Evolutionary conservation across 2,329 filamentous ascomycete genomes (phyloP).

Genomic region (Sporothrix curviconia): DNA sequence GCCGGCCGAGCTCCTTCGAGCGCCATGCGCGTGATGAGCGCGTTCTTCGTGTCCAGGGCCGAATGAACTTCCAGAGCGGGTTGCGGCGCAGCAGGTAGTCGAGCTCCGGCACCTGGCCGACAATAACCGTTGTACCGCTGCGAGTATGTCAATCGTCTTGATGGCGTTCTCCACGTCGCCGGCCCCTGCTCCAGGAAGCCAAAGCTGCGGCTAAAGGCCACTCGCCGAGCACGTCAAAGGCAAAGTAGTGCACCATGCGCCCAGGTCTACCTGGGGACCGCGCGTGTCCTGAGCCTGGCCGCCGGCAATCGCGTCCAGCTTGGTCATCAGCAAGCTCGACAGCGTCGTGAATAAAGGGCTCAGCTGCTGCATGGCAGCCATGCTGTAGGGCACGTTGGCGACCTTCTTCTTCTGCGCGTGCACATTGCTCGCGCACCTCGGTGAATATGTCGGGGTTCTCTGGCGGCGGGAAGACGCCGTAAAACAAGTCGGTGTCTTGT

Average conservation of each 20-base stretch:
- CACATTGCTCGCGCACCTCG: constrained; percentile 46
- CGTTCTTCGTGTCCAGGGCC: constrained; percentile 36
- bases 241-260: constrained; percentile 40
- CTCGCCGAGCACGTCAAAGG: constrained; percentile 47
- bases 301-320: constrained; percentile 34
- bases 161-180: constrained; percentile 46
- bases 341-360: constrained; percentile 46
- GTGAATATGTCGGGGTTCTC: constrained; percentile 55
- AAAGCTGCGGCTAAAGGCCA: constrained; percentile 45
- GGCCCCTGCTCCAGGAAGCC: constrained; percentile 45
- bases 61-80: constrained; percentile 42
- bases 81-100: constrained; percentile 43
- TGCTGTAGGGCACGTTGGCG: constrained; percentile 45
- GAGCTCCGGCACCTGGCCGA: constrained; percentile 45
- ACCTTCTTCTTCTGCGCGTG: constrained; percentile 50
- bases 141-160: constrained; percentile 44
- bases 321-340: constrained; percentile 39
- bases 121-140: constrained; percentile 47
- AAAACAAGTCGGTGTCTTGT: constrained; percentile 49
- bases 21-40: constrained; percentile 46
- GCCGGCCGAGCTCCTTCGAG: constrained; percentile 41
- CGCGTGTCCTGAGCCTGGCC: constrained; percentile 16
- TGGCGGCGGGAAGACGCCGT: constrained; percentile 47
- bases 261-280: constrained; percentile 36
- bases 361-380: constrained; percentile 47